These are phyloP conservation scores for Cladosporium sp. DNA, from an alignment of 2,329 filamentous ascomycete species.

Conservation along the genomic window DNA sequence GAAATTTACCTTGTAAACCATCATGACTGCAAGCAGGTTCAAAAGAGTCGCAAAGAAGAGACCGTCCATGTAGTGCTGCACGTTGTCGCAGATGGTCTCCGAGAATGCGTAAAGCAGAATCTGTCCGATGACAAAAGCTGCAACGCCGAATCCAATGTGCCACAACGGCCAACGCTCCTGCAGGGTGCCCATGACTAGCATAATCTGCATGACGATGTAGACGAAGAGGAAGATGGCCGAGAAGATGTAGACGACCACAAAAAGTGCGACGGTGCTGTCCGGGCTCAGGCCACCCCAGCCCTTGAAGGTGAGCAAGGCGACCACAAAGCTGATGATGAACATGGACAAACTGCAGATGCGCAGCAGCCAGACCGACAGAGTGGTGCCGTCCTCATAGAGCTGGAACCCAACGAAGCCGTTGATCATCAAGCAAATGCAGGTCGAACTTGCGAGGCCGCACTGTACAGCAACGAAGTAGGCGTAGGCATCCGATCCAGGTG, in stretches of 20 bases:
- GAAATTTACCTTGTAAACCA: conserved; percentile 75
- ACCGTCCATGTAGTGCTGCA: conserved; percentile 89
- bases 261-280: conserved; percentile 79
- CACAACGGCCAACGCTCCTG: conserved; percentile 94
- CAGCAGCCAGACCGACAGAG: conserved; percentile 87
- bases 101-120: conserved; percentile 89
- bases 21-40: conserved; percentile 95
- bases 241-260: conserved; percentile 85
- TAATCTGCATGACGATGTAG: conserved; percentile 79
- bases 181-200: conserved; percentile 82
- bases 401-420: conserved; percentile 99
- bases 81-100: conserved; percentile 71
- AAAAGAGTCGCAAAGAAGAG: conserved; percentile 90
- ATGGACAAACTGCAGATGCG: conserved; percentile 70
- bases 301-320: conserved; percentile 89
- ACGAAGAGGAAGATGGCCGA: conserved; percentile 81
- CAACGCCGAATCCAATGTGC: conserved; percentile 81
- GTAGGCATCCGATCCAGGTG: conserved; percentile 71
- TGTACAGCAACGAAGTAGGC: conserved; percentile 90
- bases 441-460: conserved; percentile 73
- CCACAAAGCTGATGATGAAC: conserved; percentile 79
- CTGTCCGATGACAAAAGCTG: conserved; percentile 89
- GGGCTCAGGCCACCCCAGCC: conserved; percentile 80
- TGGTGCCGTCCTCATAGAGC: conserved; percentile 93
- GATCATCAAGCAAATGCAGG: conserved; percentile 84